Evolutionary conservation across 805 yeast species (phyloP).

Genomic region (Starmerella apicola): DNA sequence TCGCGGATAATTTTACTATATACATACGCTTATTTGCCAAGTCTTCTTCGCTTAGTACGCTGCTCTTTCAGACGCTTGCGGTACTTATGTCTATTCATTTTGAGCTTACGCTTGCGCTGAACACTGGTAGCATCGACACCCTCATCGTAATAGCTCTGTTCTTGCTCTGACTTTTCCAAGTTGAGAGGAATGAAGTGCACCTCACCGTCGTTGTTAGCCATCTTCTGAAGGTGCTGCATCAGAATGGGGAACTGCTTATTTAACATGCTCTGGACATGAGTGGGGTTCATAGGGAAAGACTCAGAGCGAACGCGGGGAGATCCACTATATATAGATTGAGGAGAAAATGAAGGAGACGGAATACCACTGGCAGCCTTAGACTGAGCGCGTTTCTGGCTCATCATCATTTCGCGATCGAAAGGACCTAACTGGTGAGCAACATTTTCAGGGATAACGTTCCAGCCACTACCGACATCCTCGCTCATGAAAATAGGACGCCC

Average conservation of each 20-base stretch:
- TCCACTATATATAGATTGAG: too few species aligned
- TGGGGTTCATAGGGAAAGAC: background rate
- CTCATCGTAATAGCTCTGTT: conserved; percentile 5
- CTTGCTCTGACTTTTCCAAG: conserved; percentile 1
- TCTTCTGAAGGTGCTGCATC: conserved; percentile 11
- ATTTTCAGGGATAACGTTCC: conserved; percentile 27
- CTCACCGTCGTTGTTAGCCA: conserved; percentile 9
- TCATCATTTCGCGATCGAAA: conserved; percentile 18
- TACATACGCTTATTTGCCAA: conserved; percentile 15
- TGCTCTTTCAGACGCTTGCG: conserved; percentile 95
- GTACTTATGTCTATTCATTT: conserved; percentile 95
- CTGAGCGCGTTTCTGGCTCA: background rate
- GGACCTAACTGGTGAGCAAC: conserved; percentile 30
- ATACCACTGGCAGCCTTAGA: background rate
- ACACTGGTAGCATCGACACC: conserved; percentile 28
- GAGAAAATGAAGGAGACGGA: background rate
- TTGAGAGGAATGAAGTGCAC: conserved; percentile 11
- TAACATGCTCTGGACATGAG: conserved; percentile 7
- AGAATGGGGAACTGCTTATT: conserved; percentile 6
- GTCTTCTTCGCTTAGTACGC: conserved; percentile 34
- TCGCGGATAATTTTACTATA: too few species aligned
- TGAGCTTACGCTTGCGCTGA: conserved; percentile 55
- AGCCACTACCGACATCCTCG: conserved; percentile 7
- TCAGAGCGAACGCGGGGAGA: too few species aligned
- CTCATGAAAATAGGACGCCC: conserved; percentile 6